Percentiles rank a stretch among this genome's conserved stretches.
phyloP scores from a whole-genome alignment of 495 filamentous ascomycete species.

The Penicillium coprophilum region DNA sequence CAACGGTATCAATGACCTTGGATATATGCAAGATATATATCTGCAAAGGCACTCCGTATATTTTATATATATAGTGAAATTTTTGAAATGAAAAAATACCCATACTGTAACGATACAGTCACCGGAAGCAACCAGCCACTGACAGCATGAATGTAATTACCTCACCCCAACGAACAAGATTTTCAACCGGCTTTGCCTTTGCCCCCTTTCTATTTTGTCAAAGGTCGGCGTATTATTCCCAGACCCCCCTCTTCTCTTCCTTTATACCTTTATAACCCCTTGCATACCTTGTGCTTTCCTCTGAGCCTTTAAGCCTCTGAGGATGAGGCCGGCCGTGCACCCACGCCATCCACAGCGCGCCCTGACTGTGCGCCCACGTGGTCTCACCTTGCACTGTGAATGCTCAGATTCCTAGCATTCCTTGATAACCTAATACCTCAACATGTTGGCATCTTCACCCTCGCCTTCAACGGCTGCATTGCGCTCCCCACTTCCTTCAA shows the following conservation, averaged over 20 bases:
- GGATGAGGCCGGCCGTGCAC: slow-evolving; percentile 34
- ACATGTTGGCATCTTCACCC: slow-evolving; percentile 53
- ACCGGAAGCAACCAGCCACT: neutral
- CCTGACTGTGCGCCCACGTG: slow-evolving; percentile 49
- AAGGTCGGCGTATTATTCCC: slow-evolving; percentile 4
- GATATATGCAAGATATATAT: no score
- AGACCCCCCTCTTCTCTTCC: slow-evolving; percentile 8
- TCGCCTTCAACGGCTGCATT: slow-evolving; percentile 45
- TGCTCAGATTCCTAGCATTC: slow-evolving; percentile 26
- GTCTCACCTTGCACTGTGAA: slow-evolving; percentile 36
- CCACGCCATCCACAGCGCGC: slow-evolving; percentile 34
- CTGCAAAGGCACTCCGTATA: no score
- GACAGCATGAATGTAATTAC: slow-evolving; percentile 9
- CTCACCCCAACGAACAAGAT: slow-evolving; percentile 12
- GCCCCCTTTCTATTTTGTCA: neutral
- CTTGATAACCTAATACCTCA: slow-evolving; percentile 14
- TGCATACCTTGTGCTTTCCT: neutral
- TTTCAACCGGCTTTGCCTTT: slow-evolving; percentile 11
- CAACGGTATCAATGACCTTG: neutral
- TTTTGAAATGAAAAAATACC: neutral
- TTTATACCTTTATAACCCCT: neutral
- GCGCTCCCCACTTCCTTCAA: slow-evolving; percentile 31
- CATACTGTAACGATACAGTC: slow-evolving; percentile 8
- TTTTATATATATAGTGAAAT: neutral
- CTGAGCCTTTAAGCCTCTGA: slow-evolving; percentile 14